Base-by-base conservation (phyloP, 495 filamentous ascomycete genomes). In the Thermothielavioides terrestris region DNA sequence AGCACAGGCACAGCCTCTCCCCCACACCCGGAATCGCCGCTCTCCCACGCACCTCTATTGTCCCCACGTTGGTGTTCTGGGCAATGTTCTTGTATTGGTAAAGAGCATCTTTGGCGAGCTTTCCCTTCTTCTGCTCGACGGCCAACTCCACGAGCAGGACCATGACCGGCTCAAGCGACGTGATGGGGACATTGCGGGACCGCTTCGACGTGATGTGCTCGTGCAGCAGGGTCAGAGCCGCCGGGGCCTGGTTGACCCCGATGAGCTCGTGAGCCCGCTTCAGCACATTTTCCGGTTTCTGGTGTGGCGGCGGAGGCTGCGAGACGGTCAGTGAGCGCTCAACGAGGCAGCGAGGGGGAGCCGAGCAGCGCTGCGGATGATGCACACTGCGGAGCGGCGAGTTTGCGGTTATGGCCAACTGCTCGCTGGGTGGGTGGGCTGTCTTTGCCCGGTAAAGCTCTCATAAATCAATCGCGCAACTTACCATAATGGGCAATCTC, bases 51-150 rank as follows among this genome's bases (percentile, higher is more conserved):
- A 88, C 85, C 80, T 98, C 92, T 67, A 98, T 98, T 30, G 94
- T 97, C 58, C 82, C 89, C 46, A 98, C 90, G 61, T 95, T 98
- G 57, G 91, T 95, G 72, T 97, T 98, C 70, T 98, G 92, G 40
- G 88, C 87, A 57, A 95, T 95, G 66, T 98, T 98, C 79, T 98
- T 98, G 79, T 98, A 98, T 61, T 95, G 89, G 63, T 97, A 98
- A 25, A 98, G 77, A 42, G 92, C 92, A 77, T 98, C 92, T 76
- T 98, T 98, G 68, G 92, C 92, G 25, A 90, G 77, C 70, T 97
- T 98, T 50, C 91, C 92, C 70, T 96, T 97, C 71, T 89, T 85
- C 59, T 96, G 82, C 61, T 95, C 89, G 56, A 98, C 92, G 55
- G 85, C 94, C 34, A 95, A 80, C 72, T 98, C 92, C 58, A 98